These are phyloP conservation scores for Termitomyces sp. DNA, from an alignment of 768 basidiomycete genomes.

Conservation along the genomic window DNA sequence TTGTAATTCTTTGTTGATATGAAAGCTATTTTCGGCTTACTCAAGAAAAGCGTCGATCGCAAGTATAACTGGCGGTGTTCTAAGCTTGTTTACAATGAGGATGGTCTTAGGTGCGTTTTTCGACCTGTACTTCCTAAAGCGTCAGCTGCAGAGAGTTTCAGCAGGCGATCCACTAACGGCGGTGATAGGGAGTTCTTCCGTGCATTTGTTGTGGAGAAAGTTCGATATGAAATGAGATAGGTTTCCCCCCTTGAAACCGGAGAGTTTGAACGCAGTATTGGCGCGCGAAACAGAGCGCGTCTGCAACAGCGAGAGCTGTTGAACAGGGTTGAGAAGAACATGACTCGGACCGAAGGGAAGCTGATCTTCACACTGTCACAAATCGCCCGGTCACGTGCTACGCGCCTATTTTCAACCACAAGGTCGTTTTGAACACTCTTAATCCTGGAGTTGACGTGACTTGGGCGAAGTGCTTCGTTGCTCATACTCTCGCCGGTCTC, in stretches of 20 bases:
- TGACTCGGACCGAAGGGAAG: constrained; percentile 8
- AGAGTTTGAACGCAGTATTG: neutral
- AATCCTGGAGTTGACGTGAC: constrained; percentile 11
- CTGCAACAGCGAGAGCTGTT: constrained; percentile 3
- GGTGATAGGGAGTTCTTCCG: constrained; percentile 8
- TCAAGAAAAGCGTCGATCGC: constrained; percentile 74
- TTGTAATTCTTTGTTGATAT: neutral
- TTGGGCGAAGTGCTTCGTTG: neutral
- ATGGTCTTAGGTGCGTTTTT: constrained; percentile 55
- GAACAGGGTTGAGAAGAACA: constrained; percentile 14
- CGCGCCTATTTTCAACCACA: constrained; percentile 28
- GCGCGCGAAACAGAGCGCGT: neutral
- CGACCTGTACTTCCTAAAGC: constrained; percentile 36
- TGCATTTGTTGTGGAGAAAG: constrained; percentile 11
- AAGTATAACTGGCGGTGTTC: constrained; percentile 73
- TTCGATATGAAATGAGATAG: neutral
- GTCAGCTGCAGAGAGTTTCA: constrained; percentile 21
- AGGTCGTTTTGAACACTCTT: neutral
- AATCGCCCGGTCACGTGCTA: constrained; percentile 25
- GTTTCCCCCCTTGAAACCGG: neutral
- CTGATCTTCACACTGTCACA: constrained; percentile 4
- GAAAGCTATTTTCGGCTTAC: constrained; percentile 38
- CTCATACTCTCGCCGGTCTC: neutral
- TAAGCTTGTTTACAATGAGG: constrained; percentile 78
- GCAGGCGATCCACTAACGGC: constrained; percentile 15